Evolutionary conservation across 2,329 filamentous ascomycete species (phyloP).

Genomic region (Trichophyton verrucosum): DNA sequence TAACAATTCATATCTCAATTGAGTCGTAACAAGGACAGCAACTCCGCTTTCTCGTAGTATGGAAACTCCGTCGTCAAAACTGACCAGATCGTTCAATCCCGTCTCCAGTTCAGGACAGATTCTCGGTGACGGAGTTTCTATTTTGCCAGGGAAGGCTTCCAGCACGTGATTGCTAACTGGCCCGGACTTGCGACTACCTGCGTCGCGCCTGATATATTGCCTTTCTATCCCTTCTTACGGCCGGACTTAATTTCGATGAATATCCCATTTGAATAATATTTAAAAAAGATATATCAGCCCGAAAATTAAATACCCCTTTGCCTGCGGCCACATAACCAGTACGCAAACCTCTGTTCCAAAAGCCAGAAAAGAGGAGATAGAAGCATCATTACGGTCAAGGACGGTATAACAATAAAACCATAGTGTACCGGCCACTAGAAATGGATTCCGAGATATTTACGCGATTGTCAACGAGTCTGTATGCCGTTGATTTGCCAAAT

Average conservation of each 20-base stretch:
- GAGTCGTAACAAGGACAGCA: background rate
- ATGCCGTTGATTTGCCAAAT: no score
- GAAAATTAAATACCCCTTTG: background rate
- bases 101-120: background rate
- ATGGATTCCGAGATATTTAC: no score
- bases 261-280: background rate
- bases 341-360: background rate
- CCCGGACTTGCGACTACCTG: no score
- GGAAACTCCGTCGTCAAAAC: background rate
- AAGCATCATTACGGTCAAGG: background rate
- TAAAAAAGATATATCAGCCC: background rate
- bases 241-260: background rate
- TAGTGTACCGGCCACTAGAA: no score
- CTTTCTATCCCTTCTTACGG: no score
- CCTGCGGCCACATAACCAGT: background rate
- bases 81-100: background rate
- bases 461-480: no score
- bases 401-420: no score
- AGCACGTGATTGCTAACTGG: background rate
- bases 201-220: no score
- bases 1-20: conserved; percentile 5
- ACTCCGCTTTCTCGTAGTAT: background rate
- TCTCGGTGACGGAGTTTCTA: background rate
- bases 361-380: background rate
- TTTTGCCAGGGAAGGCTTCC: background rate